These are phyloP conservation scores for Mimosa bimucronata DNA, from an alignment of 306 rosid genomes.

Conservation along the genomic window DNA sequence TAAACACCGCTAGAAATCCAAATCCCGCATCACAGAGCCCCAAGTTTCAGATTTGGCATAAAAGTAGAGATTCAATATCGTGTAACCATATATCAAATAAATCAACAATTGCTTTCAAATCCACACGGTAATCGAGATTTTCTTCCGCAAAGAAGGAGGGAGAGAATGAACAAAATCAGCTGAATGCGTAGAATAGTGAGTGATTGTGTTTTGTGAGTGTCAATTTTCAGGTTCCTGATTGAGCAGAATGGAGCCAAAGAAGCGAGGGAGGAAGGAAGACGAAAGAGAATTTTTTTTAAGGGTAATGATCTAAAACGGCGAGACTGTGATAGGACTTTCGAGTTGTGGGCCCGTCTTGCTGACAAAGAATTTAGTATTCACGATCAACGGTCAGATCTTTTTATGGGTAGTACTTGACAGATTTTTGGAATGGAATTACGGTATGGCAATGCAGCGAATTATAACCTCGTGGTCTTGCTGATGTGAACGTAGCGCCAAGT, in stretches of 20 bases:
- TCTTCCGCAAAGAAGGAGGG: neutral
- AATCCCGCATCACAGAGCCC: conserved; percentile 12
- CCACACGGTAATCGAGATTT: neutral
- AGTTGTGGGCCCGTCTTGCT: neutral
- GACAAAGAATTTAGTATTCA: neutral
- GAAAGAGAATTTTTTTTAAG: neutral
- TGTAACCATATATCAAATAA: neutral
- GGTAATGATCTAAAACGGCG: neutral
- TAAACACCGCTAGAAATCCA: conserved; percentile 9
- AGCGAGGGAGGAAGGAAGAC: neutral
- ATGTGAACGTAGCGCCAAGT: neutral
- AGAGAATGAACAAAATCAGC: conserved; percentile 12
- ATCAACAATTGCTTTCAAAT: conserved; percentile 6
- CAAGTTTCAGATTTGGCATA: conserved; percentile 11
- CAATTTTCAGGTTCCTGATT: neutral
- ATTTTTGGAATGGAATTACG: neutral
- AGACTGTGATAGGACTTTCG: neutral
- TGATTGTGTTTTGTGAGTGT: neutral
- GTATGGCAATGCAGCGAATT: neutral
- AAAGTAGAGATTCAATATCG: conserved; percentile 21
- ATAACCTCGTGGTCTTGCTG: neutral
- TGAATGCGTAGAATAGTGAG: conserved; percentile 10
- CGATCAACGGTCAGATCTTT: neutral
- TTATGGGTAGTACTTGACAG: neutral
- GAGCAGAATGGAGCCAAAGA: neutral